A percentile compares a stretch with the other conserved stretches of the same genome.
These are phyloP conservation scores for Cylindrotheca fusiformis DNA, from an alignment of 108 stramenopile genomes.

Conservation along the genomic window DNA sequence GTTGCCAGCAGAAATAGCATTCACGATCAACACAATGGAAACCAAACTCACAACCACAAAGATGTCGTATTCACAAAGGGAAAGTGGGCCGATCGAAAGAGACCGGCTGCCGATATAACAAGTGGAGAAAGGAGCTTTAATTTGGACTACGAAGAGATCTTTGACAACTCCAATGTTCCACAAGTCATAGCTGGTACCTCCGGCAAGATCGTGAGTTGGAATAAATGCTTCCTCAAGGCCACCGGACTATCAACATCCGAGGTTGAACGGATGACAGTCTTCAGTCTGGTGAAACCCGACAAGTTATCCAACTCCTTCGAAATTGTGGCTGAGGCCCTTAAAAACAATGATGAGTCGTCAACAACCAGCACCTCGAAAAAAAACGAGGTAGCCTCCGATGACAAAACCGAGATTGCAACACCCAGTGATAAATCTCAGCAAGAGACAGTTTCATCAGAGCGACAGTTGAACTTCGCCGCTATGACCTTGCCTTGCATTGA, in stretches of 20 bases:
- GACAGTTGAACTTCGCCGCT: constrained; percentile 17
- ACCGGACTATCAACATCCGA: constrained; percentile 59
- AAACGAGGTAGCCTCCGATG: background rate
- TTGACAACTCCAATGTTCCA: constrained; percentile 71
- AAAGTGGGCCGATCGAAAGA: constrained; percentile 35
- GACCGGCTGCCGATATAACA: constrained; percentile 30
- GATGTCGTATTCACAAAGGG: constrained; percentile 34
- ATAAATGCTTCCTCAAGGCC: constrained; percentile 65
- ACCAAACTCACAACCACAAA: constrained; percentile 20
- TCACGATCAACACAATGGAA: constrained; percentile 13
- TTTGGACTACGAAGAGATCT: constrained; percentile 76
- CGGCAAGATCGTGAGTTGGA: constrained; percentile 75
- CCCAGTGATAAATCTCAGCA: background rate
- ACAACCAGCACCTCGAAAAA: background rate
- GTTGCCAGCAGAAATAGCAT: constrained; percentile 45
- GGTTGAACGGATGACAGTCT: constrained; percentile 63
- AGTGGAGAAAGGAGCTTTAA: constrained; percentile 47
- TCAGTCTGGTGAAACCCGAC: constrained; percentile 70
- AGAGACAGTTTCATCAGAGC: background rate
- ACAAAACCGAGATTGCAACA: background rate
- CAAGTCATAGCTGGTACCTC: constrained; percentile 78
- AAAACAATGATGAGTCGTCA: constrained; percentile 12
- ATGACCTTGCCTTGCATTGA: constrained; percentile 52
- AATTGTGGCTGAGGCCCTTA: constrained; percentile 59
- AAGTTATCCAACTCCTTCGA: constrained; percentile 78